These are phyloP conservation scores for Nakazawaea populi DNA, from an alignment of 805 yeast genomes.

Conservation along the genomic window DNA sequence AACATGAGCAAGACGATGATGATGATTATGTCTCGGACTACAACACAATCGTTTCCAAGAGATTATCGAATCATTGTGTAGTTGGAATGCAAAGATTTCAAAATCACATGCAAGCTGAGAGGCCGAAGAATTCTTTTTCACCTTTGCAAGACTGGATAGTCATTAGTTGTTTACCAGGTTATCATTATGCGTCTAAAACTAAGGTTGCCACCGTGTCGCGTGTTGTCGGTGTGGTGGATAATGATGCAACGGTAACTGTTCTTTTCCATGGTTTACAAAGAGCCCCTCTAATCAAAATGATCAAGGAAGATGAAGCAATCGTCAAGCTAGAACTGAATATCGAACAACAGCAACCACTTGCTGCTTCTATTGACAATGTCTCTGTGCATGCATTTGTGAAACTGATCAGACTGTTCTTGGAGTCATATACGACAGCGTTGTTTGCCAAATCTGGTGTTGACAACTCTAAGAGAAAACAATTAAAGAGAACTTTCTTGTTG, in stretches of 20 bases:
- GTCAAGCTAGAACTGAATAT: not conserved
- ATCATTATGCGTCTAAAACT: not conserved
- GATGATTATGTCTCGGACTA: not conserved
- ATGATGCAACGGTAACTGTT: conserved; percentile 34
- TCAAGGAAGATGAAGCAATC: not conserved
- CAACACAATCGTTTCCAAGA: not conserved
- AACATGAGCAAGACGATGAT: not conserved
- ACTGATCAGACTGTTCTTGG: not conserved
- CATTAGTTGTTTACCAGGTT: conserved; percentile 23
- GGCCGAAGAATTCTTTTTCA: not conserved
- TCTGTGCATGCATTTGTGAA: not conserved
- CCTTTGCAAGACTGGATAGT: conserved; percentile 8
- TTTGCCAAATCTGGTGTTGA: not conserved
- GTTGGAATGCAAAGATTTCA: not conserved
- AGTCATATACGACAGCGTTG: not conserved
- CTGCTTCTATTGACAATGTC: not conserved
- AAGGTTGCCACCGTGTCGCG: conserved; percentile 36
- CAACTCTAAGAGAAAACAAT: conserved; percentile 13
- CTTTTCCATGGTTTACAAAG: conserved; percentile 46
- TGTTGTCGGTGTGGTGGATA: conserved; percentile 41
- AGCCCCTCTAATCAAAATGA: conserved; percentile 19
- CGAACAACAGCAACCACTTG: not conserved
- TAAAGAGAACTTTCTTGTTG: conserved; percentile 30
- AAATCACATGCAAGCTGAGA: not conserved
- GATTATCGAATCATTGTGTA: not conserved